These are phyloP conservation scores for Botryotinia globosa DNA, from an alignment of 2,329 filamentous ascomycete species.

Conservation along the genomic window DNA sequence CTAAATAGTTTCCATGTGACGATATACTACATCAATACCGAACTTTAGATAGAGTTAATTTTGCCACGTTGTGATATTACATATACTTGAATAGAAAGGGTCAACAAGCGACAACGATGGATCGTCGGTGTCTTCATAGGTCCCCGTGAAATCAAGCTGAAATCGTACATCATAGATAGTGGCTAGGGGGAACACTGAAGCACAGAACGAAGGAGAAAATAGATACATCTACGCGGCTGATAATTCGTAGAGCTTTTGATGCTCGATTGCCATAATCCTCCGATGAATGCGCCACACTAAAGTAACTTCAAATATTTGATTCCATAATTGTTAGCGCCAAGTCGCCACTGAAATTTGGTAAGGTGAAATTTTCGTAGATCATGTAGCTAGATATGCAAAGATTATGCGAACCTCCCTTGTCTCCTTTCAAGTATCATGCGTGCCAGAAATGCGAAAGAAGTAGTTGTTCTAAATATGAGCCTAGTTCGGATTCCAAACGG, in stretches of 20 bases:
- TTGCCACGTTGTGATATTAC: neutral
- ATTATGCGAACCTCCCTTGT: neutral
- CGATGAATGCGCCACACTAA: neutral
- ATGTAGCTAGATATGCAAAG: neutral
- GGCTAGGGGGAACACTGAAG: neutral
- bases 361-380: neutral
- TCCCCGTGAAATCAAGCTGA: neutral
- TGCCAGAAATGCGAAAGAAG: neutral
- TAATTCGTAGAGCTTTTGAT: conserved; percentile 5
- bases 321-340: neutral
- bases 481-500: conserved; percentile 61
- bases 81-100: neutral
- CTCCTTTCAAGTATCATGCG: neutral
- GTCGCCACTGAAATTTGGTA: neutral
- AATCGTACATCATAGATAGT: neutral
- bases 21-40: conserved; percentile 7
- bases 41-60: neutral
- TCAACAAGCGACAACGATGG: neutral
- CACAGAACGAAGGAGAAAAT: neutral
- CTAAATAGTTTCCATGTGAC: neutral
- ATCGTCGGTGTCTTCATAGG: neutral
- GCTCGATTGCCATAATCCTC: neutral
- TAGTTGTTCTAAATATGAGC: neutral
- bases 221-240: neutral
- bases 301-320: neutral